A percentile compares a stretch with the other conserved stretches of the same genome.
Evolutionary conservation across 495 filamentous ascomycete species (phyloP).

Genomic region (Glonium stellatum): DNA sequence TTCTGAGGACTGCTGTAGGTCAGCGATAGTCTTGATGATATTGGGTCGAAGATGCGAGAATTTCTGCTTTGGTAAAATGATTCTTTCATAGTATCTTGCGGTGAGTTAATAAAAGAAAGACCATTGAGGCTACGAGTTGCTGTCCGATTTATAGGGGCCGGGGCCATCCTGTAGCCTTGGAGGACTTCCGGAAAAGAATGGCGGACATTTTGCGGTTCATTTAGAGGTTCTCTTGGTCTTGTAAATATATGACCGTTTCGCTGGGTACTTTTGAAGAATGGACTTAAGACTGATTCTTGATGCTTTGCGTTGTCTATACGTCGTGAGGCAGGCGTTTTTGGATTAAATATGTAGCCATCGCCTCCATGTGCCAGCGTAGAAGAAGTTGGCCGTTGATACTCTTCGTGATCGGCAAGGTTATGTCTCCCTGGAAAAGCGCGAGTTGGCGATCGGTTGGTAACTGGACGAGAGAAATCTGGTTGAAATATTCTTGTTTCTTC

Average conservation of each 20-base stretch:
- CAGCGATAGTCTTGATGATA: not conserved
- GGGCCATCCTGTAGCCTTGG: constrained; percentile 6
- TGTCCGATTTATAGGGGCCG: constrained; percentile 5
- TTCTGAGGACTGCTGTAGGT: not conserved
- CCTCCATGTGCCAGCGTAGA: not conserved
- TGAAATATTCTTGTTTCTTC: not conserved
- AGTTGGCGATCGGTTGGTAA: not conserved
- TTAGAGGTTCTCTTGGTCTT: constrained; percentile 1
- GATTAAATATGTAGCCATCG: constrained; percentile 6
- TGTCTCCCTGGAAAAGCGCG: not conserved
- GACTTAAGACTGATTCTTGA: constrained; percentile 27
- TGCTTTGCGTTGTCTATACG: constrained; percentile 4
- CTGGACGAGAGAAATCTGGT: not conserved
- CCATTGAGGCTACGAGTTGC: constrained; percentile 25
- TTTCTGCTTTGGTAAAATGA: not conserved
- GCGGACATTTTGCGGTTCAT: constrained; percentile 3
- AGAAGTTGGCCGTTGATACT: not conserved
- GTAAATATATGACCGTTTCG: constrained; percentile 1
- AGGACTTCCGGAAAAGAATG: constrained; percentile 3
- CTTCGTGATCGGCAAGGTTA: not conserved
- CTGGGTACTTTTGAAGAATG: constrained; percentile 29
- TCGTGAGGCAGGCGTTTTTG: constrained; percentile 9
- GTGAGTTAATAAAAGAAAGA: constrained; percentile 24
- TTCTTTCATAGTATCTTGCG: constrained; percentile 8
- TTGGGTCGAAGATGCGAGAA: not conserved